A percentile compares a stretch with the other conserved stretches of the same genome.
phyloP scores from a whole-genome alignment of 176 grass and related monocot genomes.

The Thalia dealbata region DNA sequence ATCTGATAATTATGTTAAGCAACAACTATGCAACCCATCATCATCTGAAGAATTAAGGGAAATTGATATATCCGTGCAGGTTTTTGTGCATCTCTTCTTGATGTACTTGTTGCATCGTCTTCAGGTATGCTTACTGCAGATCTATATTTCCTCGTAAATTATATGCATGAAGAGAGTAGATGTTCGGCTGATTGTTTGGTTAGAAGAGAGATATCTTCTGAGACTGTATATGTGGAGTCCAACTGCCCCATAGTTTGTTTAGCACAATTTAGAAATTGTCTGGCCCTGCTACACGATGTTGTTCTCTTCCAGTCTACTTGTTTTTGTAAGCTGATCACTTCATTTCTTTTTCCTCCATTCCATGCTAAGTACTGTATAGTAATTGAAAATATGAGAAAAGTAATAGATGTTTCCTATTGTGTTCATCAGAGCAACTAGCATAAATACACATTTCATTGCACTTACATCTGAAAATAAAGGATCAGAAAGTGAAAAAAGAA shows the following conservation, averaged over 20 bases:
- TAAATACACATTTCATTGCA: too few relatives aligned
- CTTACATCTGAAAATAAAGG: too few relatives aligned
- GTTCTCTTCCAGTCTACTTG: too few relatives aligned
- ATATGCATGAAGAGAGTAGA: not conserved
- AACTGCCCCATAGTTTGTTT: not conserved
- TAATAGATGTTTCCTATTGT: too few relatives aligned
- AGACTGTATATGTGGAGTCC: not conserved
- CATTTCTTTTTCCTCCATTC: too few relatives aligned
- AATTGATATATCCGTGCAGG: slow-evolving; percentile 32
- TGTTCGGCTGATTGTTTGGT: slow-evolving; percentile 1
- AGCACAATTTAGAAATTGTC: not conserved
- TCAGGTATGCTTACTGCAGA: slow-evolving; percentile 42
- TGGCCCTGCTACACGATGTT: too few relatives aligned
- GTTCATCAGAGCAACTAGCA: too few relatives aligned
- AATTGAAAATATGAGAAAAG: too few relatives aligned
- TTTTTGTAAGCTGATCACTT: too few relatives aligned
- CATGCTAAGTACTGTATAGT: too few relatives aligned
- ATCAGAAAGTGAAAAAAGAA: too few relatives aligned
- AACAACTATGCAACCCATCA: not conserved
- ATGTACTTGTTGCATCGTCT: slow-evolving; percentile 91
- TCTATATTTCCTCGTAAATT: not conserved
- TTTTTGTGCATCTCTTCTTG: slow-evolving; percentile 99
- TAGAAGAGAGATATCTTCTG: too few relatives aligned
- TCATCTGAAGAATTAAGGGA: not conserved
- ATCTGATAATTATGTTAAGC: slow-evolving; percentile 2